Base-by-base conservation (phyloP, 2,329 filamentous ascomycete genomes). In the Fusarium nematophilum region DNA sequence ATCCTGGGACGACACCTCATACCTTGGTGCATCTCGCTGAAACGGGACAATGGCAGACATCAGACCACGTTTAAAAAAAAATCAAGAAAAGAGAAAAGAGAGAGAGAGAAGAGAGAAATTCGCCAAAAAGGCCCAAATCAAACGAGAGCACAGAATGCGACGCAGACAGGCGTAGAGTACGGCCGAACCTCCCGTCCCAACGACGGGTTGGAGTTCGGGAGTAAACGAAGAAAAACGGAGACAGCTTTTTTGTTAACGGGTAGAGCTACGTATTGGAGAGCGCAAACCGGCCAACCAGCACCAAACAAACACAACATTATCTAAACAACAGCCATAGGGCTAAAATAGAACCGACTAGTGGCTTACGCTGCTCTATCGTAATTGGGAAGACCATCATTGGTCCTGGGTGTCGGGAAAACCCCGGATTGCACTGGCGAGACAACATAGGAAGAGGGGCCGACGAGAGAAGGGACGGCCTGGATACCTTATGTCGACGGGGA, bases 21-120 rank as follows among this genome's bases (percentile, higher is more conserved):
- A 42, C 61, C 38, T 62, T 53, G 56, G 65, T 64, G 65, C 65
- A 68, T 57, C 63, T 70, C 63, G 63, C 67, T 64, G 63, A 62
- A 68, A 67, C 37, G 45, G 66, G 65, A 55, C 36, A 38, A 14
- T 27, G 44, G 37, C 31, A 38, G 27, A 21, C 39, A 67, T 69
- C 67, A 70, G 67, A 34, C 65, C 67, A 68, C 50, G n/a, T n/a
- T n/a, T n/a, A n/a, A 25, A 36, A 34, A 29, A 46, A 29, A 15
- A 49, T 8, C 10, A 30, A 21, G 21, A 21, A 42, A 39, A 25
- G 17, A 55, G 18, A 57, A 37, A 10, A 30, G 13, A 27, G 27
- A 42, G 34, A 21, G 23, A 55, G 18, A 57, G 37, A 42, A 38
- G 37, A 37, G 47, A 50, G 50, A 49, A 33, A 37, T 42, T 50